Evolutionary conservation across 257 asterid genomes (phyloP), one percentile per base, ranked within the genome.

Genomic region (Orobanche coerulescens): DNA sequence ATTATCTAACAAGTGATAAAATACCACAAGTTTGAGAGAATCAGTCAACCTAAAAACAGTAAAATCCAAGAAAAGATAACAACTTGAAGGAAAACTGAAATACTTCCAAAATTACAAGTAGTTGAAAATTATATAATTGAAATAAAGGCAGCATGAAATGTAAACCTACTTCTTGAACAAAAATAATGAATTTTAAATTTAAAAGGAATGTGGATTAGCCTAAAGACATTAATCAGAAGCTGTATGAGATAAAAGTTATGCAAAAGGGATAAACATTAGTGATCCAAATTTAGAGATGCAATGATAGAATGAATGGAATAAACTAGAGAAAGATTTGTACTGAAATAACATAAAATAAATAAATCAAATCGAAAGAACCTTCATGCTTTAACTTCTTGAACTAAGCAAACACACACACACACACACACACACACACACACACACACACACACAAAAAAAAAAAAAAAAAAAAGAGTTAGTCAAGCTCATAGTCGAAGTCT

Each of bases 401-500:
- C 25, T 20, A 65, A 31, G 57, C 14, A 46, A 60, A 36, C 7
- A n/a, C n/a, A n/a, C n/a, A n/a, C n/a, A n/a, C n/a, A n/a, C n/a
- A n/a, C n/a, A n/a, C n/a, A n/a, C n/a, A n/a, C n/a, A n/a, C n/a
- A n/a, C n/a, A n/a, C n/a, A n/a, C n/a, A n/a, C n/a, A n/a, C n/a
- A n/a, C n/a, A n/a, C n/a, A n/a, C n/a, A n/a, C n/a, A n/a, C n/a
- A n/a, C n/a, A n/a, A n/a, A n/a, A n/a, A n/a, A n/a, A n/a, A 51
- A 30, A 30, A 30, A 30, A 30, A 30, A 30, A 30, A 2, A 7
- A 30, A 30, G 7, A 30, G 36, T 30, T 2, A 59, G 61, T 40
- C 40, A 56, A 69, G 47, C 61, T 43, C 61, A 52, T 57, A 61
- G 37, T 58, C 61, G 58, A 66, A 63, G 31, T 39, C 1, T 19